Base-by-base conservation (phyloP, 2,329 filamentous ascomycete species). In the Pseudocercospora ulei region DNA sequence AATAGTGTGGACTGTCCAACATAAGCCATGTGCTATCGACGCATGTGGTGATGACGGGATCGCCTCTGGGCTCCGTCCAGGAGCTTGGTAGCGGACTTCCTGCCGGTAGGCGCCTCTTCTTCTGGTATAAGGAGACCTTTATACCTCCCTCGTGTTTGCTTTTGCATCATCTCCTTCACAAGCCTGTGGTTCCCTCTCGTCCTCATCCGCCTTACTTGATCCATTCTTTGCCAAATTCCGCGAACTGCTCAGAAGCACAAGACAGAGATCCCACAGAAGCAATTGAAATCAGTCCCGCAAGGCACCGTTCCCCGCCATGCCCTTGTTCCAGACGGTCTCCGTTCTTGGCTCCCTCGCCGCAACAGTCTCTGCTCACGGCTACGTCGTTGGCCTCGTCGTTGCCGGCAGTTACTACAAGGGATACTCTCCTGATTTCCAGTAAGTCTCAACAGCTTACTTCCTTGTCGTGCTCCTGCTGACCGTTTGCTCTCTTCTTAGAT, bases 351-450 rank as follows among this genome's bases (percentile, higher is more conserved):
- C 52, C 6, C 47, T 59, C 25, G 63, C 58, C 35, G 52, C 63
- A 42, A 58, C 61, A 8, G 65, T 62, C 39, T 56, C 62, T 41
- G 68, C 65, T 39, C 68, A 72, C 55, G 69, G 68, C 22, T 60
- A 56, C 35, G 63, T 69, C 36, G 53, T 50, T 5, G 62, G 65
- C 44, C 59, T 70, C 38, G 61, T 66, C 35, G 63, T 68, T 35
- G 65, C 69, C 44, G 69, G 69, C 34, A 56, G 55, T 3, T 66
- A 61, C 49, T 68, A 68, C 53, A 48, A 57, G 35, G 65, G 66
- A 41, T 64, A 63, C 62, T 47, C 58, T 53, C 58, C 63, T 30
- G 60, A 58, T 30, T 63, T 62, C 52, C 62, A 65, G 51, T 33
- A 13, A 33, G 30, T 33, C 17, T n/a, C n/a, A n/a, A n/a, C n/a